Evolutionary conservation across 768 basidiomycete species (phyloP), one percentile per base, ranked within the genome.

Genomic region (Russula sp.): DNA sequence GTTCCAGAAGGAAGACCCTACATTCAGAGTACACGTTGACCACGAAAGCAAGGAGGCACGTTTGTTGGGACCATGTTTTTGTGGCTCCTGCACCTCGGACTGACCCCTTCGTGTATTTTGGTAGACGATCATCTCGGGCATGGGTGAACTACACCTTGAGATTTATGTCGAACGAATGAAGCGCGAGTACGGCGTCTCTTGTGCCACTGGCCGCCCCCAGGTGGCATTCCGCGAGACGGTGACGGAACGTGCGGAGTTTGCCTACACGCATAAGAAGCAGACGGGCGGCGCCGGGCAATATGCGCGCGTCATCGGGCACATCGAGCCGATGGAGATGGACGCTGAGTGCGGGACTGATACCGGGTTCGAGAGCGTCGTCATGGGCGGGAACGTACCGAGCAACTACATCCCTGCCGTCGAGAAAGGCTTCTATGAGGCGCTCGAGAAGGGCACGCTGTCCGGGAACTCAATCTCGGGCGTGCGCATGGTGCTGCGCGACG

Each of bases 101-200:
- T 34, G 38, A 55, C 51, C 35, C 3, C 36, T 20, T 10, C 39
- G 46, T 29, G 46, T 57, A 3, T 16, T 50, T n/a, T 29, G 45
- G 18, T 66, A 94, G 91, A 98, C 96, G 16, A 98, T 99, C 73
- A 98, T 99, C 66, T 98, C 95, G 35, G 97, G 97, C 22, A 99
- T 99, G 97, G 97, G 97, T 29, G 97, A 99, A 73, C 83, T 99
- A 18, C 97, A 99, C 72, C 83, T 99, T 25, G 97, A 99, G 70
- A 96, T 99, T 70, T 98, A 99, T 75, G 94, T 98, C 63, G 97
- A 99, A 72, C 92, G 97, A 43, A 98, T 99, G 94, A 87, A 86
- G 68, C 90, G 97, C 56, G 97, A 99, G 75, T 99, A 99, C 75
- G 90, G 90, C 58, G 91, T 93, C 20, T 86, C 91, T 46, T 97